A percentile compares a stretch with the other conserved stretches of the same genome.
These are phyloP conservation scores for Cicer bijugum DNA, from an alignment of 306 rosid genomes.

Conservation along the genomic window DNA sequence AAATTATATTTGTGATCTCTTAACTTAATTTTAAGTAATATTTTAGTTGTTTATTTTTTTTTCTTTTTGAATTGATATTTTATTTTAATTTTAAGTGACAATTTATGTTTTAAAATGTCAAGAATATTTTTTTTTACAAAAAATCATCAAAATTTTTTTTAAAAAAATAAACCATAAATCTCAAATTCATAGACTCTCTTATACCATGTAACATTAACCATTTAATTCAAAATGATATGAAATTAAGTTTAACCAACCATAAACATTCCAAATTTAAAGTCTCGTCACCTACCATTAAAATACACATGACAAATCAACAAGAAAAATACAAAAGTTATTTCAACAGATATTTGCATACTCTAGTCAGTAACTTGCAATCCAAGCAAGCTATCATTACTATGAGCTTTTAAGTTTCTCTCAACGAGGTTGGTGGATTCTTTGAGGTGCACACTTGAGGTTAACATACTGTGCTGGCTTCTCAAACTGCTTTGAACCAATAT, in stretches of 20 bases:
- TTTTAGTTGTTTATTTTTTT: too few relatives aligned
- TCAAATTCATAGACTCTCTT: not conserved
- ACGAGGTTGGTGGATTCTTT: constrained; percentile 65
- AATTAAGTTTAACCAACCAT: constrained; percentile 11
- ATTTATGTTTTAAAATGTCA: too few relatives aligned
- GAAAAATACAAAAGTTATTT: constrained; percentile 32
- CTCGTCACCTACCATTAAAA: constrained; percentile 38
- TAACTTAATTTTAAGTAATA: too few relatives aligned
- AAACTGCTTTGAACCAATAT: constrained; percentile 44
- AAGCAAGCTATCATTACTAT: constrained; percentile 20
- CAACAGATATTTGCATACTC: constrained; percentile 12
- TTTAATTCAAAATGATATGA: constrained; percentile 8
- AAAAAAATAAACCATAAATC: too few relatives aligned
- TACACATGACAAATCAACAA: constrained; percentile 25
- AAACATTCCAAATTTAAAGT: constrained; percentile 10
- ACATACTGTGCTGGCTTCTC: constrained; percentile 56
- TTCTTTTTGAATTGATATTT: too few relatives aligned
- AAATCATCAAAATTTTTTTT: too few relatives aligned
- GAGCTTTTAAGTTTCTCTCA: constrained; percentile 24
- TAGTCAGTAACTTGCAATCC: constrained; percentile 26
- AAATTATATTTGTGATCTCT: too few relatives aligned
- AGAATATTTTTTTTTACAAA: too few relatives aligned
- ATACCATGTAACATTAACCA: constrained; percentile 3
- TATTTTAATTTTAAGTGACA: too few relatives aligned
- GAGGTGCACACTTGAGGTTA: constrained; percentile 51